phyloP scores from a whole-genome alignment of 169 alveolate species.

The Eimeria necatrix region DNA sequence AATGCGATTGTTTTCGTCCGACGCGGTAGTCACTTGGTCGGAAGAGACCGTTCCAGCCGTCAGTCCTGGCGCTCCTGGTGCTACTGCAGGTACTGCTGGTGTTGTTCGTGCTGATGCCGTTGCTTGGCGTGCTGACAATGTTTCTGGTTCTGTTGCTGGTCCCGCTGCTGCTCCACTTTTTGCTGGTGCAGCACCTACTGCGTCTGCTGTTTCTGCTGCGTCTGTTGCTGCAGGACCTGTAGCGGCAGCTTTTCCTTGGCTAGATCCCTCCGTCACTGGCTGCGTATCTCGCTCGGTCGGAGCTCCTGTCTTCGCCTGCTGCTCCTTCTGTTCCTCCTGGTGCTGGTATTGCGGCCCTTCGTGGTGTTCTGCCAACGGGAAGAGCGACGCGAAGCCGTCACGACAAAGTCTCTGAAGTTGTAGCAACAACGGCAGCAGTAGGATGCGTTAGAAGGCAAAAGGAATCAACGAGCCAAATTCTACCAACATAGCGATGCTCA shows the following conservation, averaged over 20 bases:
- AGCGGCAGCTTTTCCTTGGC: not conserved
- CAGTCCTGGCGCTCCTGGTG: not conserved
- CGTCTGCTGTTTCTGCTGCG: not conserved
- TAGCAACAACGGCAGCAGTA: not conserved
- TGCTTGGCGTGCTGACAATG: not conserved
- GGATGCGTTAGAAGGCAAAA: not conserved
- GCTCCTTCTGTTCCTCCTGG: slow-evolving; percentile 10
- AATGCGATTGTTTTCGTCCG: not conserved
- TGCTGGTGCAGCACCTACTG: not conserved
- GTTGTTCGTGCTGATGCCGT: not conserved
- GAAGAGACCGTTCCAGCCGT: not conserved
- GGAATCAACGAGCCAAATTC: not conserved
- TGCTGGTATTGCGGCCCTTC: not conserved
- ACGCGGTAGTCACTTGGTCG: not conserved
- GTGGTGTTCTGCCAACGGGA: not conserved
- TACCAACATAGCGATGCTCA: not conserved
- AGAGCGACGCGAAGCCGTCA: not conserved
- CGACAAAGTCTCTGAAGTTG: not conserved
- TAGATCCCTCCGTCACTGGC: not conserved
- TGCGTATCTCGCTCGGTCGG: not conserved
- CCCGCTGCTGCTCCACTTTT: not conserved
- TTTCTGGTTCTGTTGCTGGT: not conserved
- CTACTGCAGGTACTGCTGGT: not conserved
- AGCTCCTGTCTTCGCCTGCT: not conserved
- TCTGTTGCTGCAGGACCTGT: slow-evolving; percentile 2